Base-by-base conservation (phyloP, 2,329 filamentous ascomycete genomes). In the Paramyrothecium roridum region DNA sequence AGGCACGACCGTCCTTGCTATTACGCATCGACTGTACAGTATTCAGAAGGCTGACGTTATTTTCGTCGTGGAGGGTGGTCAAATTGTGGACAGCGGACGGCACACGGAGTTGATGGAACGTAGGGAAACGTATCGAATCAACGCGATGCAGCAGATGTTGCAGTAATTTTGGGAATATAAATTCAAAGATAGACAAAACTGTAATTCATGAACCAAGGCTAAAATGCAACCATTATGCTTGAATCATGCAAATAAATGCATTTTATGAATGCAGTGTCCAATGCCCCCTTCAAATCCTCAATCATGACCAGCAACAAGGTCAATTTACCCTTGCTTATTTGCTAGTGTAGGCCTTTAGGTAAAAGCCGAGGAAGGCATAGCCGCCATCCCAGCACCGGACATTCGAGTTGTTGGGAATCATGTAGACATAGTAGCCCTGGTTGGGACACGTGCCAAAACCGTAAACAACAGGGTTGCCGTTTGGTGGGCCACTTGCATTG, bases 11-110 rank as follows among this genome's bases (percentile, higher is more conserved):
- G 80, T 84, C 17, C 75, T 85, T 59, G 81, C 81, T 22, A 83
- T 85, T 55, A 82, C 82, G 2, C 83, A 85, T 64, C 71, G 82
- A 26, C 66, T 85, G 55, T 78, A 80, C 57, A 86, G 81, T 3
- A 80, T 85, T 43, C 74, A 76, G 52, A 80, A 77, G 57, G 81
- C 83, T 13, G 80, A 84, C 66, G 70, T 78, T n/a, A 85, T 85
- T 57, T 79, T 83, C 56, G 75, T 85, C 48, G 73, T 84, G 48
- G 80, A 84, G 58, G 77, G 75, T 10, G 82, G 82, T 1, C 72
- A 68, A 53, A 72, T 82, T 48, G 76, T 82, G 16, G 81, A 83
- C 56, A 70, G 68, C 53, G 82, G 82, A 2, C 73, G 73, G 23
- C 82, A 84, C 61, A 75, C 79, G 55, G 81, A 85, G 61, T 65